Evolutionary conservation across 805 yeast species (phyloP).

Genomic region (Ogataea dorogensis): DNA sequence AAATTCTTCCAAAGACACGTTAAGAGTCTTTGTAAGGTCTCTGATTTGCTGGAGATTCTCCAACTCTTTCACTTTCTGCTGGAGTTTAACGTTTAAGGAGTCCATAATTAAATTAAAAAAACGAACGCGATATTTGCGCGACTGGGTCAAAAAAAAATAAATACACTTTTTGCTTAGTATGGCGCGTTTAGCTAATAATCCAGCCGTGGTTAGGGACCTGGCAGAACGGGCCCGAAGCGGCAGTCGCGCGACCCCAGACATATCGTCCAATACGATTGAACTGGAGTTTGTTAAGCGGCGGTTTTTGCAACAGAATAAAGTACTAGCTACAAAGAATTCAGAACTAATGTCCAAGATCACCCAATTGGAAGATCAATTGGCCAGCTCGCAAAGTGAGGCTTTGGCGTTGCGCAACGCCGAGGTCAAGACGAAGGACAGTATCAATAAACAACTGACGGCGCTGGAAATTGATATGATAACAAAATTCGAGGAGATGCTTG

Average conservation of each 20-base stretch:
- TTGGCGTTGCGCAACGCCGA: conserved; percentile 27
- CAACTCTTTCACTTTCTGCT: conserved; percentile 52
- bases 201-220: conserved; percentile 9
- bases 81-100: conserved; percentile 25
- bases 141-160: conserved; percentile 6
- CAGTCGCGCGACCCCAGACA: conserved; percentile 13
- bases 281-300: conserved; percentile 22
- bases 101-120: conserved; percentile 12
- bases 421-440: conserved; percentile 16
- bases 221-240: conserved; percentile 1
- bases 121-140: conserved; percentile 4
- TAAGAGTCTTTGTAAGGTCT: conserved; percentile 43
- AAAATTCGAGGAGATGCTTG: conserved; percentile 15
- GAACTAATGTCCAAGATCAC: conserved; percentile 48
- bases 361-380: conserved; percentile 50
- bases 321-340: conserved; percentile 60
- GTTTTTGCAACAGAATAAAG: conserved; percentile 48
- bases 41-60: conserved; percentile 48
- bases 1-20: conserved; percentile 46
- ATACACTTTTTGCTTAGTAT: conserved; percentile 11
- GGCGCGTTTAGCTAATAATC: conserved; percentile 26
- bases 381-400: conserved; percentile 26
- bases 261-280: conserved; percentile 14
- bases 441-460: conserved; percentile 6
- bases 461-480: conserved; percentile 14